Evolutionary conservation across 2,329 filamentous ascomycete species (phyloP).

Genomic region (Pseudocercospora fijiensis): DNA sequence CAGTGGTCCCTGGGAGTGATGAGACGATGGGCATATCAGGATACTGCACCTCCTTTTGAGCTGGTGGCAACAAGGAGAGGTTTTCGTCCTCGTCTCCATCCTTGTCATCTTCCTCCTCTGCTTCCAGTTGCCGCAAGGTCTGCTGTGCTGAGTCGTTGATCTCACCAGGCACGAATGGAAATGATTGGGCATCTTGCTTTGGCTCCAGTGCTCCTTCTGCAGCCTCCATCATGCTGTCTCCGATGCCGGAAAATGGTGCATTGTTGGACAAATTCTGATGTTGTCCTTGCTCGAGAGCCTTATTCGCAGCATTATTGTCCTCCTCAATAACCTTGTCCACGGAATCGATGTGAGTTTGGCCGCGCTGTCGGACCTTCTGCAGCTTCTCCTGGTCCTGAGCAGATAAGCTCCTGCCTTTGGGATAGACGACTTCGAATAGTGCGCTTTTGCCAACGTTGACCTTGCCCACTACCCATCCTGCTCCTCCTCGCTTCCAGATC

Average conservation of each 20-base stretch:
- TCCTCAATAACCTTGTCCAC: neutral
- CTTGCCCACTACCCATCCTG: constrained; percentile 95
- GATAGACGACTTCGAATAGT: constrained; percentile 83
- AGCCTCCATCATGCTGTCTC: constrained; percentile 13
- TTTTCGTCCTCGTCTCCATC: constrained; percentile 32
- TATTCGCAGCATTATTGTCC: neutral
- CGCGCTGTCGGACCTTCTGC: constrained; percentile 13
- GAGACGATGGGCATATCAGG: constrained; percentile 86
- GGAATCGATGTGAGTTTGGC: neutral
- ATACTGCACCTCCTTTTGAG: constrained; percentile 69
- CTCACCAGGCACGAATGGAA: neutral
- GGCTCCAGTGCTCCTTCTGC: neutral
- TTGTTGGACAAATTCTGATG: no score
- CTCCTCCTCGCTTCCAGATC: constrained; percentile 79
- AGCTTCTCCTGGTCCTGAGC: constrained; percentile 8
- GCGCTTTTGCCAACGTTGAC: constrained; percentile 96
- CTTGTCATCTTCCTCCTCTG: constrained; percentile 9
- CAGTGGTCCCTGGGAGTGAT: constrained; percentile 85
- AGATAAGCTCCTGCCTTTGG: constrained; percentile 57
- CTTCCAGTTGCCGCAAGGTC: neutral
- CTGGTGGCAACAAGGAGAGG: constrained; percentile 67
- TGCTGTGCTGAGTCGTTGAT: neutral
- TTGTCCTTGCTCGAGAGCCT: neutral
- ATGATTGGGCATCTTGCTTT: neutral
- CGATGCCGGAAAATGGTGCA: neutral